Base-by-base conservation (phyloP, 2,329 filamentous ascomycete species). In the Pleoardoris graminearum region DNA sequence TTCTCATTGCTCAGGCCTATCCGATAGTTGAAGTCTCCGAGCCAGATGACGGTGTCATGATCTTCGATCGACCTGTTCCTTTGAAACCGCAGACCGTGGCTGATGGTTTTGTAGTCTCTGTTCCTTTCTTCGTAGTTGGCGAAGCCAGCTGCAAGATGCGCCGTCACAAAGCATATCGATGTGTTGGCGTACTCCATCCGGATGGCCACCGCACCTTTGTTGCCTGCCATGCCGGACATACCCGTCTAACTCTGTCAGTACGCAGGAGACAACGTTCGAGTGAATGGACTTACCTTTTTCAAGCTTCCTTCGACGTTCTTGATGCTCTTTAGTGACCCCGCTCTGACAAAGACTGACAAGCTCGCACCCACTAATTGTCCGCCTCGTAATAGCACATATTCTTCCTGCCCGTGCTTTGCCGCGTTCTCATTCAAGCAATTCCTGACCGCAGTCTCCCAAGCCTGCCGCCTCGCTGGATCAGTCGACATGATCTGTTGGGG, bases 401-500 rank as follows among this genome's bases (percentile, higher is more conserved):
- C 88, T 50, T 92, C 87, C 4, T 84, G 83, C 0, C 85, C 85
- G 19, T 82, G 78, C 52, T 79, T 78, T 35, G 82, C 81, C 16
- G 90, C 86, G 58, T 88, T 84, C 10, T 77, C 75, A 63, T 97
- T 97, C 33, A 99, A 75, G 12, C 87, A 90, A 39, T 79, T 80
- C 59, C 87, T 87, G 21, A 97, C 91, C 3, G 89, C 87, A 48
- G 81, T 77, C 70, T 99, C 94, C 94, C 94, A 99, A 17, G 87
- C 77, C 58, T 91, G 86, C 60, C 93, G 90, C 48, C 90, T 84
- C 3, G 86, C 85, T 1, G 94, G 94, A 69, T 99, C 93, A 54
- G 92, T 97, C 60, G 95, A 96, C 91, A 99, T 97, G 67, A 99
- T 97, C 68, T 99, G 94, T 71, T 97, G 93, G 14, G 95, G 94